Evolutionary conservation across 805 yeast species (phyloP), one percentile per base, ranked within the genome.

Genomic region (Candida loeiensis): DNA sequence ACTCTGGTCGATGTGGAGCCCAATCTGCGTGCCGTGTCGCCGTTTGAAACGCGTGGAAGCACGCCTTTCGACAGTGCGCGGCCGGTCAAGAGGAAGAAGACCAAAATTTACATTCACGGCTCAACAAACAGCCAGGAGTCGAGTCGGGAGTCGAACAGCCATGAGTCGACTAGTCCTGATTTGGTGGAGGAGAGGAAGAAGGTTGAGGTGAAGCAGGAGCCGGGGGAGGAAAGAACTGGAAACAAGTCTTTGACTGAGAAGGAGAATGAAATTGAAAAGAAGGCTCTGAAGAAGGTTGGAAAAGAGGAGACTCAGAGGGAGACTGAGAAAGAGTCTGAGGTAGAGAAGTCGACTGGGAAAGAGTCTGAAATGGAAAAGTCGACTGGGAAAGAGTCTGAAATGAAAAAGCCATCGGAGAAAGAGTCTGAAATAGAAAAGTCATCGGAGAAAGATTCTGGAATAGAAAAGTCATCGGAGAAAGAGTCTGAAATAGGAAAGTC

Each of bases 21-120:
- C 9, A 8, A 8, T n/a, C 24, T 21, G 24, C 20, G 33, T 17
- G 33, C 33, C 6, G 33, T 13, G 4, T 30, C 33, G 20, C 33
- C 33, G 20, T 30, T 30, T 30, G 33, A 30, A 24, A 43, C 52
- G 6, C 45, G 44, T 14, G 40, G 51, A 4, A 35, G 37, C 13
- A 54, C 57, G 36, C 59, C 59, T 11, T 55, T 53, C 37, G 29
- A 47, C 19, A 25, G 48, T 2, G 36, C 36, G 3, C 36, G 37
- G 8, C 37, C 38, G 6, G 15, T 44, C 8, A 57, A 55, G 42
- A 51, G 55, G 48, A 56, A 53, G 37, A 60, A 58, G 49, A 42
- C 52, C 5, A 59, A 56, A 39, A 53, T 59, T 16, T 61, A 61
- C 47, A 55, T 61, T 16, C 66, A 34, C 22, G 37, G 37, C 11